These are phyloP conservation scores for Inonotus obliquus DNA, from an alignment of 1,284 basidiomycete genomes.

Conservation along the genomic window DNA sequence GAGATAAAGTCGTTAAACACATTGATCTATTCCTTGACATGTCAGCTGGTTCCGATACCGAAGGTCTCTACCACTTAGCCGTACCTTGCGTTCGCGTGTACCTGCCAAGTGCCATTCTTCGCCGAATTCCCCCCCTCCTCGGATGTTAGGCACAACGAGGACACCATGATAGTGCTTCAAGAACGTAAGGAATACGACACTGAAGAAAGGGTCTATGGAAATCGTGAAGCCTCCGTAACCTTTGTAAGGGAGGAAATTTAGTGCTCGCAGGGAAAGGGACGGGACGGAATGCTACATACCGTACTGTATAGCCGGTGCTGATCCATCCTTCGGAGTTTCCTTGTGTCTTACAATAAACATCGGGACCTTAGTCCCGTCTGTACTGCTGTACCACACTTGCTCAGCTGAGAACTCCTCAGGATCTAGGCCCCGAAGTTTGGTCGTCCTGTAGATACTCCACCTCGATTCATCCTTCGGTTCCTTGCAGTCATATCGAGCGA, in stretches of 20 bases:
- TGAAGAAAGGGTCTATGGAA: constrained; percentile 71
- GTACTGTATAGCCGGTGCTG: constrained; percentile 76
- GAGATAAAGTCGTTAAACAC: constrained; percentile 81
- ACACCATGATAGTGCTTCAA: constrained; percentile 70
- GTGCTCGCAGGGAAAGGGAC: not conserved
- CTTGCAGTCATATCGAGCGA: constrained; percentile 59
- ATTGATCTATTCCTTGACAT: constrained; percentile 45
- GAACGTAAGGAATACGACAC: constrained; percentile 70
- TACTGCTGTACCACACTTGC: constrained; percentile 77
- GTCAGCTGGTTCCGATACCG: not conserved
- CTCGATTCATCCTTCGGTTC: constrained; percentile 41
- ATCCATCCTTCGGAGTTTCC: constrained; percentile 67
- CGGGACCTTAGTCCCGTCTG: constrained; percentile 79
- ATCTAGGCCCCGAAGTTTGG: constrained; percentile 60
- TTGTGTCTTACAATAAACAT: constrained; percentile 86
- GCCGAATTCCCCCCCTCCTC: constrained; percentile 85
- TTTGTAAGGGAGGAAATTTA: not conserved
- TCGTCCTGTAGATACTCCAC: constrained; percentile 58
- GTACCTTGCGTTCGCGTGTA: constrained; percentile 63
- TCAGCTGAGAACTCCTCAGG: constrained; percentile 68
- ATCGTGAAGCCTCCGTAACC: constrained; percentile 79
- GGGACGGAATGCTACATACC: constrained; percentile 37
- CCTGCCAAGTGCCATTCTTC: constrained; percentile 79
- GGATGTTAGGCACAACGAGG: constrained; percentile 70
- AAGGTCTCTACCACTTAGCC: not conserved